Evolutionary conservation across 257 asterid species (phyloP).

Genomic region (Solanum phureja): DNA sequence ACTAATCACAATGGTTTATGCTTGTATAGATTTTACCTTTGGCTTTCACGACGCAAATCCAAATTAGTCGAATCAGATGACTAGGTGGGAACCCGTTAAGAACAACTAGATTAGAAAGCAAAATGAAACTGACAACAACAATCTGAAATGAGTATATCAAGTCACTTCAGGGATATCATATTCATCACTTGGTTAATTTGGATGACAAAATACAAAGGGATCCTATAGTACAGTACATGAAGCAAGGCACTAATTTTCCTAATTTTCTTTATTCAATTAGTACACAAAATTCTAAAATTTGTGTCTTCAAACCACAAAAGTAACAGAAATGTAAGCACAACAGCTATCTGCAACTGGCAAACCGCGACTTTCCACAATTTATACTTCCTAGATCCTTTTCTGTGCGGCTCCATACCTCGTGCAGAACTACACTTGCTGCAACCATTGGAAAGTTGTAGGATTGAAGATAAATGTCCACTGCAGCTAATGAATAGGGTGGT

Average conservation of each 20-base stretch:
- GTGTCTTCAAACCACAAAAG: not conserved
- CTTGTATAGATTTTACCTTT: not conserved
- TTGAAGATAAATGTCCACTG: not conserved
- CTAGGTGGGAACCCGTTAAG: not conserved
- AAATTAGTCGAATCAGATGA: not conserved
- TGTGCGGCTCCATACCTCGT: not conserved
- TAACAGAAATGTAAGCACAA: not conserved
- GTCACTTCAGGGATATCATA: not conserved
- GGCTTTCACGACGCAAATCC: not conserved
- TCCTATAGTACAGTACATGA: not conserved
- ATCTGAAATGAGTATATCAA: not conserved
- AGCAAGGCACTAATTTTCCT: not conserved
- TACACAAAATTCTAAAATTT: not conserved
- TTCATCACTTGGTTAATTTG: not conserved
- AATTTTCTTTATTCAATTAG: not conserved
- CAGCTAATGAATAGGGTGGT: slow-evolving; percentile 46
- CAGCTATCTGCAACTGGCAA: not conserved
- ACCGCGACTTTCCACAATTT: not conserved
- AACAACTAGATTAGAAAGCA: not conserved
- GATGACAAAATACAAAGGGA: not conserved
- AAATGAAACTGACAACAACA: not conserved
- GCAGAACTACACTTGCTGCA: not conserved
- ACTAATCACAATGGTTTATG: not conserved
- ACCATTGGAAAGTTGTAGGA: not conserved
- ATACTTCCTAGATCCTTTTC: not conserved